Evolutionary conservation across 2,329 filamentous ascomycete genomes (phyloP).

Genomic region (Calonectria pteridis): DNA sequence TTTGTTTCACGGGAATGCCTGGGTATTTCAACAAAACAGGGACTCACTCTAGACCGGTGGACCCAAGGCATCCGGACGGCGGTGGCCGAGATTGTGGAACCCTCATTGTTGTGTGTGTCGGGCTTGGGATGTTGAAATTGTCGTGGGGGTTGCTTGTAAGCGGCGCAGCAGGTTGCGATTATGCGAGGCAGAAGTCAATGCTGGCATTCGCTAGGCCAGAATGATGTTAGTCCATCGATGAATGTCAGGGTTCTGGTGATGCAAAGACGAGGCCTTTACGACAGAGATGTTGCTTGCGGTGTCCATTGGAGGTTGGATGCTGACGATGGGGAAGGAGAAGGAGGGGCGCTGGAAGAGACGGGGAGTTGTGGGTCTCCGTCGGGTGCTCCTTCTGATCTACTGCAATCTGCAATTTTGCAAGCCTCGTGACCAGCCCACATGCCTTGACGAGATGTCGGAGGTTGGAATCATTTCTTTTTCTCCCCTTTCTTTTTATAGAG

Average conservation of each 20-base stretch:
- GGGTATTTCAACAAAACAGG: not conserved
- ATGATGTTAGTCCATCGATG: not conserved
- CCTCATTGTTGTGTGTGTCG: not conserved
- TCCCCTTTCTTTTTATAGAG: conserved; percentile 9
- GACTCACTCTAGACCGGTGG: conserved; percentile 5
- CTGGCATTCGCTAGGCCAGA: not conserved
- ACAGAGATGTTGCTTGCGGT: too few relatives aligned
- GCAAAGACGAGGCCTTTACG: not conserved
- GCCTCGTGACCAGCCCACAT: conserved; percentile 3
- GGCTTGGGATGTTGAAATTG: not conserved
- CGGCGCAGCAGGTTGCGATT: not conserved
- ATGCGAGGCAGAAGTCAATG: not conserved
- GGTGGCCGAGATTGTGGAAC: conserved; percentile 10
- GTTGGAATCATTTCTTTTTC: conserved; percentile 7
- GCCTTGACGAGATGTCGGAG: not conserved
- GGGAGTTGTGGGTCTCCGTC: not conserved
- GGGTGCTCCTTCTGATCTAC: not conserved
- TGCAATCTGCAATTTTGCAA: not conserved
- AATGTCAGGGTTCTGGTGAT: not conserved
- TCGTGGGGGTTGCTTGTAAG: conserved; percentile 13
- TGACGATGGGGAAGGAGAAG: not conserved
- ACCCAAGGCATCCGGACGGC: not conserved
- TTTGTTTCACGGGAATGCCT: not conserved
- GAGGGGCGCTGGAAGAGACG: not conserved
- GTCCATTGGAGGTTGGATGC: not conserved